These are phyloP conservation scores for Yueomyces sp. DNA, from an alignment of 1,139 yeast genomes.

Conservation along the genomic window DNA sequence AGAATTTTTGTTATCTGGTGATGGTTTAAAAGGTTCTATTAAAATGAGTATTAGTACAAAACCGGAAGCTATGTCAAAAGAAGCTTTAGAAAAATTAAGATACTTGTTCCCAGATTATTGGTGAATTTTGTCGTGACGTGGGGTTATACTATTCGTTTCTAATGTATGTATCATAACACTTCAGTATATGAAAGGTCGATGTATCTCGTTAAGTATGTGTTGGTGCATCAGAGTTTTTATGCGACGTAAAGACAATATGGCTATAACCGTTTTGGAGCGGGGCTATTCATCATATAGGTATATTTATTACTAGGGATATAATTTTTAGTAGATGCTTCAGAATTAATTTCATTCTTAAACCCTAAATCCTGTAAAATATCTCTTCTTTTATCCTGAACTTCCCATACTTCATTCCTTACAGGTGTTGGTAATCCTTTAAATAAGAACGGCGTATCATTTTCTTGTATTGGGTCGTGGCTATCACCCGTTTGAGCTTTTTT, in stretches of 20 bases:
- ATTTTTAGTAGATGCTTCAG: constrained; percentile 5
- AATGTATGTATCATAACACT: no score
- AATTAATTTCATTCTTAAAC: background rate
- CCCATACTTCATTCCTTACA: constrained; percentile 8
- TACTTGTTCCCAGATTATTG: constrained; percentile 90
- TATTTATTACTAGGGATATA: constrained; percentile 33
- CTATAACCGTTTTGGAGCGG: constrained; percentile 14
- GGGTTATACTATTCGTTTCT: no score
- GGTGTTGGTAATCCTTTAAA: constrained; percentile 24
- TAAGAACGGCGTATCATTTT: constrained; percentile 14
- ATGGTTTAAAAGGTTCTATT: constrained; percentile 63
- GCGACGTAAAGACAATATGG: no score
- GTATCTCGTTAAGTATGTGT: no score
- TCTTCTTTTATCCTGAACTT: constrained; percentile 1
- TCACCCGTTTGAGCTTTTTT: background rate
- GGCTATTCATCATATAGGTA: constrained; percentile 31
- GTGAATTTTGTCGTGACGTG: constrained; percentile 23
- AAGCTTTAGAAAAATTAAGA: constrained; percentile 67
- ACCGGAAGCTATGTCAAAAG: constrained; percentile 62
- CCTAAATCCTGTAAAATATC: background rate
- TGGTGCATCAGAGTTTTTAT: no score
- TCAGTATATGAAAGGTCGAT: constrained; percentile 5
- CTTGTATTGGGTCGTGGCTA: background rate
- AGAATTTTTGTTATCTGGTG: constrained; percentile 47
- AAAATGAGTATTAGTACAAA: constrained; percentile 71